phyloP scores from a whole-genome alignment of 352 stramenopile species.

The Saprolegnia parasitica region DNA sequence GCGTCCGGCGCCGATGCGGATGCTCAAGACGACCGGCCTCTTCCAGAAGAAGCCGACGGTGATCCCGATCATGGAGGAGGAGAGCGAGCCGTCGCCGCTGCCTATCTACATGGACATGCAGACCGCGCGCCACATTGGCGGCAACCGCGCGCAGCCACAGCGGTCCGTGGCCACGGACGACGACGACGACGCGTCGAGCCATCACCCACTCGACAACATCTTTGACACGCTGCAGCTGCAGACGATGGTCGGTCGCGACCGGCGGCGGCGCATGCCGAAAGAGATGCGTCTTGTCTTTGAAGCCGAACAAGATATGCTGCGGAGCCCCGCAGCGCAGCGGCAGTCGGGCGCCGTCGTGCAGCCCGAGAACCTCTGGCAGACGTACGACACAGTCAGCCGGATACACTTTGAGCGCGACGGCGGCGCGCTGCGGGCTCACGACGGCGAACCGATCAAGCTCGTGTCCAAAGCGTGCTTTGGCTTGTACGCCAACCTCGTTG shows the following conservation, averaged over 20 bases:
- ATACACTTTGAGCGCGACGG: constrained; percentile 7
- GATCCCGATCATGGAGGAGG: constrained; percentile 18
- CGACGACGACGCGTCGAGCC: neutral
- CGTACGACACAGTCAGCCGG: constrained; percentile 11
- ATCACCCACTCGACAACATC: neutral
- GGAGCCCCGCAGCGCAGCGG: neutral
- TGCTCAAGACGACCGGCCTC: constrained; percentile 4
- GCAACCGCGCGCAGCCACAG: neutral
- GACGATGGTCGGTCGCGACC: neutral
- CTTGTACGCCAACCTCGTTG: neutral
- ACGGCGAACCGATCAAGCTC: constrained; percentile 10
- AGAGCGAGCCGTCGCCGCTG: neutral
- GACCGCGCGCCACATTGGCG: constrained; percentile 1
- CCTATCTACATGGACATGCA: constrained; percentile 28
- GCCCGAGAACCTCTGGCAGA: neutral
- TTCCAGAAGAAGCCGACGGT: neutral
- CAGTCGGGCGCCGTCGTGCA: constrained; percentile 7
- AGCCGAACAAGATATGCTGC: constrained; percentile 3
- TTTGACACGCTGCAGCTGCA: constrained; percentile 19
- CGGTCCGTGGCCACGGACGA: neutral
- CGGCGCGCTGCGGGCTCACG: constrained; percentile 2
- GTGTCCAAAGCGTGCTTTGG: constrained; percentile 1
- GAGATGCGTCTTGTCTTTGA: constrained; percentile 23
- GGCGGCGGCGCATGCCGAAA: constrained; percentile 5
- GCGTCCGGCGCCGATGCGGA: neutral